Evolutionary conservation across 1,284 basidiomycete species (phyloP).

Genomic region (Trametes versicolor): DNA sequence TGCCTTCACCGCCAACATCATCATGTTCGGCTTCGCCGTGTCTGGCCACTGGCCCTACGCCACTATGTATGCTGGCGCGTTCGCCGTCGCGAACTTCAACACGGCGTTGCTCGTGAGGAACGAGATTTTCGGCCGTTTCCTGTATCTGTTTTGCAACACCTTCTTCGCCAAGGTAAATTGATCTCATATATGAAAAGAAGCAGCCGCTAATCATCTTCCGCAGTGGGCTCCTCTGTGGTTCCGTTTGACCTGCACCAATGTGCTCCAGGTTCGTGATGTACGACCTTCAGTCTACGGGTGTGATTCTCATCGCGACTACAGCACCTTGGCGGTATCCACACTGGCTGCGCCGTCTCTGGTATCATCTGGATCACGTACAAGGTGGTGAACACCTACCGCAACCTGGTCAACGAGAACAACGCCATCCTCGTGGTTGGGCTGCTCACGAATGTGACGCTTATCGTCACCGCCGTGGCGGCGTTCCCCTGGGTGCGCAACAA

Average conservation of each 20-base stretch:
- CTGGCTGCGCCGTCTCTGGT: conserved; percentile 75
- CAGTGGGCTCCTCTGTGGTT: conserved; percentile 79
- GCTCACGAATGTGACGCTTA: conserved; percentile 62
- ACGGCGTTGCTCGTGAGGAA: conserved; percentile 65
- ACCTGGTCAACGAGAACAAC: conserved; percentile 57
- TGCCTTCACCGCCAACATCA: conserved; percentile 65
- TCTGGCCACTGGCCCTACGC: conserved; percentile 75
- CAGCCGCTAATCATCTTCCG: conserved; percentile 21
- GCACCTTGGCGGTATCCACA: conserved; percentile 82
- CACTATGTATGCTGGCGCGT: conserved; percentile 63
- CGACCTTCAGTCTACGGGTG: neutral
- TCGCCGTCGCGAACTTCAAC: conserved; percentile 65
- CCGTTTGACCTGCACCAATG: conserved; percentile 74
- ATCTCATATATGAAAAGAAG: neutral
- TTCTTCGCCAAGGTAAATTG: conserved; percentile 65
- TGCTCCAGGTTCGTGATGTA: conserved; percentile 60
- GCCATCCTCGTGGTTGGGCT: conserved; percentile 68
- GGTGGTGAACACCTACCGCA: conserved; percentile 62
- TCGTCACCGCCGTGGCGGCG: conserved; percentile 66
- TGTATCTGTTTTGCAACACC: conserved; percentile 62
- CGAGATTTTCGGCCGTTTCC: conserved; percentile 63
- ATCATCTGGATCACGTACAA: conserved; percentile 72
- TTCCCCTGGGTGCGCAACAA: conserved; percentile 80
- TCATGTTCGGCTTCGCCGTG: conserved; percentile 66
- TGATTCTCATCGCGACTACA: conserved; percentile 38